Evolutionary conservation across 2,329 filamentous ascomycete genomes (phyloP), one percentile per base, ranked within the genome.

Genomic region (Fusarium sp.): DNA sequence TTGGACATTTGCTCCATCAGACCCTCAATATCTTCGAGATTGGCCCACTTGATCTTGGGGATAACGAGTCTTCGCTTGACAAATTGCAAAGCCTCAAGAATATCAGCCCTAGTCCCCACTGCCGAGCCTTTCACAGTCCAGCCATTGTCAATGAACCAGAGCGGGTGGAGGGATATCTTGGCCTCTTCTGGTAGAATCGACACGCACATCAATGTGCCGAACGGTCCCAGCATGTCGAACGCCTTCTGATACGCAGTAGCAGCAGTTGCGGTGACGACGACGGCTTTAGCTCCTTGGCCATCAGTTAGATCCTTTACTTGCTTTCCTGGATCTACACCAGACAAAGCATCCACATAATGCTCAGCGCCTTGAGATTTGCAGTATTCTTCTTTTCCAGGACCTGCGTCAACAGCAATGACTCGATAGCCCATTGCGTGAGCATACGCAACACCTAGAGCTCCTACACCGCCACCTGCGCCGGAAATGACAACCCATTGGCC

Each of bases 341-440:
- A 49, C 1, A 69, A 70, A 8, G 82, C 78, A 47, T 85, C 83
- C 9, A 85, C 72, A 51, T 82, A 85, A 45, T 79, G 72, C 57
- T 85, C 83, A 4, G 82, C 83, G 5, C 82, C 82, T n/a, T 78
- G 72, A 1, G 74, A 71, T 20, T 81, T 70, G 44, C 80, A 80
- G 31, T 80, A 79, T 18, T 70, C 42, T 17, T 78, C 76, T 69
- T 83, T 85, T 0, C 75, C 77, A 0, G 73, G 61, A 4, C 82
- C 82, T 0, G 78, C 77, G 47, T 85, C 83, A 14, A 85, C 73
- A 3, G 82, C 83, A 24, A 85, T 79, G 1, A 84, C 80, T 6
- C 83, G 79, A 35, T 82, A 82, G 5, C 84, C 84, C 83, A 85
- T 85, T 1, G 83, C 82, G 47, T 72, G 78, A 2, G 82, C 84